Evolutionary conservation across 163 green algal genomes (phyloP).

Genomic region (Scenedesmus sp.): DNA sequence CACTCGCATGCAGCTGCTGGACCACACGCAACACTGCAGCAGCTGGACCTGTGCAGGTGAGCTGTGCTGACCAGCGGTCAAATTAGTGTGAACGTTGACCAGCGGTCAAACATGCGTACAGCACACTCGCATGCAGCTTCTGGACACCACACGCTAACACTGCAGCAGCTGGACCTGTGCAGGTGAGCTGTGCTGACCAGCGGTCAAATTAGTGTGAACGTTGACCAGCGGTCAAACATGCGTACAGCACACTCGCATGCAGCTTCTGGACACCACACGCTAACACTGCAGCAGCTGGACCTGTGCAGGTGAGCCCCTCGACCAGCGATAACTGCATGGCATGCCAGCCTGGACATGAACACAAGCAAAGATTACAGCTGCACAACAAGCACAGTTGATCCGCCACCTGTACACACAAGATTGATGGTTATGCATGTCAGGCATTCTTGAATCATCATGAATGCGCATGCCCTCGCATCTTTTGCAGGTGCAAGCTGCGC

Average conservation of each 20-base stretch:
- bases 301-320: background rate
- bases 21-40: conserved; percentile 47
- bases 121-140: background rate
- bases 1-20: background rate
- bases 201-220: background rate
- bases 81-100: no score
- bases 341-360: no score
- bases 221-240: no score
- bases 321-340: no score
- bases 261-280: background rate
- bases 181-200: background rate
- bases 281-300: background rate
- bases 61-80: background rate
- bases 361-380: no score
- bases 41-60: conserved; percentile 48
- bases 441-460: no score
- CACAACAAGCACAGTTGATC: no score
- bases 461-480: background rate
- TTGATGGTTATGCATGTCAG: no score
- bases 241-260: background rate
- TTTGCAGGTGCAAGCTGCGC: conserved; percentile 19
- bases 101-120: no score
- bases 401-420: no score
- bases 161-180: conserved; percentile 52
- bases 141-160: conserved; percentile 45